phyloP scores from a whole-genome alignment of 352 stramenopile genomes.

The Aphanomyces euteiches region DNA sequence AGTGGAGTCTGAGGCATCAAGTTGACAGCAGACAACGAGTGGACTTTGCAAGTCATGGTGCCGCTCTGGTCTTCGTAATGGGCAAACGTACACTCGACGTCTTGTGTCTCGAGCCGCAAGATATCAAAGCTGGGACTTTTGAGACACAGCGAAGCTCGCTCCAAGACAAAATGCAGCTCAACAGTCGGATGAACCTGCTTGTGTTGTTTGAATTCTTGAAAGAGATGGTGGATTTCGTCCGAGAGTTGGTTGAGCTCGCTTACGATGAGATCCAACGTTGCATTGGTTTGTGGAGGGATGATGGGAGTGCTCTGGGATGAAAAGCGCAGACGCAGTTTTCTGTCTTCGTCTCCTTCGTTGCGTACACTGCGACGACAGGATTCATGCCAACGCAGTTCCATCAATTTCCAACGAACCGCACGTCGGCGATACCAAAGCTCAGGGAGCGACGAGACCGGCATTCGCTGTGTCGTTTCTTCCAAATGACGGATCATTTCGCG shows the following conservation, averaged over 20 bases:
- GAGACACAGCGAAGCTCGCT: conserved; percentile 57
- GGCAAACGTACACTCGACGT: conserved; percentile 58
- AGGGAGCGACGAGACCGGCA: not conserved
- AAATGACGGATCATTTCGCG: not conserved
- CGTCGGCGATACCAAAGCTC: not conserved
- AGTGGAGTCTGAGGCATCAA: conserved; percentile 64
- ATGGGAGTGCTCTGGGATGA: conserved; percentile 41
- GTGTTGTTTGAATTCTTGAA: conserved; percentile 33
- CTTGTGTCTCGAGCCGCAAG: conserved; percentile 42
- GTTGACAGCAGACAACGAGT: conserved; percentile 59
- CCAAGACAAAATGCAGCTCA: conserved; percentile 56
- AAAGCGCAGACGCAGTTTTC: conserved; percentile 31
- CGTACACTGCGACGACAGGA: not conserved
- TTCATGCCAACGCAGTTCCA: not conserved
- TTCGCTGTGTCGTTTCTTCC: not conserved
- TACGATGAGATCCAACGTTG: not conserved
- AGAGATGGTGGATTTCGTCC: not conserved
- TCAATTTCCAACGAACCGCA: not conserved
- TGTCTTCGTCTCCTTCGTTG: not conserved
- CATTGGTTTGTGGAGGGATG: conserved; percentile 41
- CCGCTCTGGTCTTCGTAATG: conserved; percentile 70
- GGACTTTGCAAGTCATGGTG: conserved; percentile 52
- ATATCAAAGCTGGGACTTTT: conserved; percentile 62
- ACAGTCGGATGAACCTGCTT: conserved; percentile 49
- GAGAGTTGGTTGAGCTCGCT: not conserved